Percentiles rank a stretch among this genome's conserved stretches.
Conservation (phyloP, 768 basidiomycete species). For the Suillus paluster region DNA sequence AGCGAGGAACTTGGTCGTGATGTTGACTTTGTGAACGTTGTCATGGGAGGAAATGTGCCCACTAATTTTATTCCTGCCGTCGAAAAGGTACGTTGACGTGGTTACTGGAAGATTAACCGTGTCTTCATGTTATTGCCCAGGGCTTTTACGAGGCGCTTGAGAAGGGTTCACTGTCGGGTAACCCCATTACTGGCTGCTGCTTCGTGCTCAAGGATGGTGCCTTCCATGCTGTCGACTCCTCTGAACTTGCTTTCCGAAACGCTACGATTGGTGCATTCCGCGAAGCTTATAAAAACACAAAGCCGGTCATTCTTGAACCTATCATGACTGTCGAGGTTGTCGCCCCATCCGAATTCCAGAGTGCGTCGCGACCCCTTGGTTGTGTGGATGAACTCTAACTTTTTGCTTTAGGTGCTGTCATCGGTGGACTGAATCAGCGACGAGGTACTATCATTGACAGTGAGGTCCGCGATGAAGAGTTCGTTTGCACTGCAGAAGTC, state of each 20-base stretch:
- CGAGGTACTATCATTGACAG: conserved; percentile 95
- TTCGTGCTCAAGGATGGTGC: conserved; percentile 91
- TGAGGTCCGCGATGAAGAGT: conserved; percentile 97
- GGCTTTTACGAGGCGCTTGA: conserved; percentile 95
- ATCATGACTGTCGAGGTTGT: conserved; percentile 99
- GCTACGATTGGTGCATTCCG: conserved; percentile 92
- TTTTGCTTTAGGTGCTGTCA: conserved; percentile 68
- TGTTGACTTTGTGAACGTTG: conserved; percentile 79
- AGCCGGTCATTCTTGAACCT: conserved; percentile 90
- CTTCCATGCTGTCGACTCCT: conserved; percentile 94
- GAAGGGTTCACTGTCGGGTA: conserved; percentile 89
- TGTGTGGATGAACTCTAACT: conserved; percentile 8
- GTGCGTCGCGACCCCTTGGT: conserved; percentile 39
- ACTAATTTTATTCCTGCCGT: conserved; percentile 91
- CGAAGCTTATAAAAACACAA: conserved; percentile 79
- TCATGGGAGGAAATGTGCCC: conserved; percentile 94
- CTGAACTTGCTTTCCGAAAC: conserved; percentile 92
- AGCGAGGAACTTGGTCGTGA: conserved; percentile 83
- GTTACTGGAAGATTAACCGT: not conserved
- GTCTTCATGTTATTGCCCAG: conserved; percentile 40
- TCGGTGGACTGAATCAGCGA: conserved; percentile 90
- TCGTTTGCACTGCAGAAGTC: conserved; percentile 89
- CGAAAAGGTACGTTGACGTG: conserved; percentile 69
- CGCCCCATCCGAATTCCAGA: conserved; percentile 95
- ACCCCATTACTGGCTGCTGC: conserved; percentile 82